Evolutionary conservation across 1,284 basidiomycete species (phyloP).

Genomic region (Apiotrichum brassicae): DNA sequence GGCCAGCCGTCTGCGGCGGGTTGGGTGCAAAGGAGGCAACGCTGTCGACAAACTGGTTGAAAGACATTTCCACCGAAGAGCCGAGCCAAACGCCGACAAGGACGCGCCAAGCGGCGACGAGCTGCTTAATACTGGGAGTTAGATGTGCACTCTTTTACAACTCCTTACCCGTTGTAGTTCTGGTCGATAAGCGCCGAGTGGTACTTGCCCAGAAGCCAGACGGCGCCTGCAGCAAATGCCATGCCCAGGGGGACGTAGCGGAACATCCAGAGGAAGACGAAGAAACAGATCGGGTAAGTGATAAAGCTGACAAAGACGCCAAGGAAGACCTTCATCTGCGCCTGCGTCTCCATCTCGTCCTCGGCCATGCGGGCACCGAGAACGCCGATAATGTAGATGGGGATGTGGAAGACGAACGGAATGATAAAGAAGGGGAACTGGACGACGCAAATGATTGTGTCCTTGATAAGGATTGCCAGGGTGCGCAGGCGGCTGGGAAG

Average conservation of each 20-base stretch:
- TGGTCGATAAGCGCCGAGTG: constrained; percentile 55
- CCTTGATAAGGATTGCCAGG: constrained; percentile 66
- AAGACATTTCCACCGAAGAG: constrained; percentile 67
- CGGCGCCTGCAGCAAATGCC: constrained; percentile 48
- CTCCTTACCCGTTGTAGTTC: constrained; percentile 69
- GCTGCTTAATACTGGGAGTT: constrained; percentile 54
- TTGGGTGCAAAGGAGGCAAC: constrained; percentile 33
- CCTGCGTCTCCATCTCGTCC: constrained; percentile 78
- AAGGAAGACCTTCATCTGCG: constrained; percentile 84
- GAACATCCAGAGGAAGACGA: constrained; percentile 72
- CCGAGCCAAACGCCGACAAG: constrained; percentile 86
- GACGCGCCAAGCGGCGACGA: constrained; percentile 81
- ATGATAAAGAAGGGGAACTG: constrained; percentile 80
- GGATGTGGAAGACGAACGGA: constrained; percentile 72
- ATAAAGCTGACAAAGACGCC: constrained; percentile 67
- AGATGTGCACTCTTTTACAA: neutral
- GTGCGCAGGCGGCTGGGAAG: constrained; percentile 75
- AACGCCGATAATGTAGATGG: constrained; percentile 72
- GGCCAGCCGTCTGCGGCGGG: constrained; percentile 34
- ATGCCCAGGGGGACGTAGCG: constrained; percentile 59
- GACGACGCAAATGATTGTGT: constrained; percentile 62
- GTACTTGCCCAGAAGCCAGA: constrained; percentile 72
- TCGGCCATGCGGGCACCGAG: constrained; percentile 67
- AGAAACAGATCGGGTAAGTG: constrained; percentile 74
- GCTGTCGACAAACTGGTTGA: constrained; percentile 58